Evolutionary conservation across 495 filamentous ascomycete species (phyloP).

Genomic region (Copromyces sp.): DNA sequence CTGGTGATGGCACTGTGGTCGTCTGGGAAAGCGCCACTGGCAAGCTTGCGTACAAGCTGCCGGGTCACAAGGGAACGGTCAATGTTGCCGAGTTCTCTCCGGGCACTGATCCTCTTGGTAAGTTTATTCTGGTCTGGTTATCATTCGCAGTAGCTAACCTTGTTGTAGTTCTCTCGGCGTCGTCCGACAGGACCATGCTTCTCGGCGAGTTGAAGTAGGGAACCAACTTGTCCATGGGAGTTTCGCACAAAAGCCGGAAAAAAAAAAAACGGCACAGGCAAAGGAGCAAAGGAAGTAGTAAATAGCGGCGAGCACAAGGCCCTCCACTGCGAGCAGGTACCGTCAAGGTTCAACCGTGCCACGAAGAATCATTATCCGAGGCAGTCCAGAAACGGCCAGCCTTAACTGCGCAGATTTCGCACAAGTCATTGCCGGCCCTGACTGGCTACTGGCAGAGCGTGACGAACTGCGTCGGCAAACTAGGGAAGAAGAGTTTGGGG

Average conservation of each 20-base stretch:
- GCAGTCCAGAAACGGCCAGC: neutral
- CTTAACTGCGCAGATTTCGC: neutral
- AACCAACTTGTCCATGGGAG: neutral
- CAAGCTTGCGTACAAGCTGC: constrained; percentile 87
- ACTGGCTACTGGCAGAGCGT: neutral
- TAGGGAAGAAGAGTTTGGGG: neutral
- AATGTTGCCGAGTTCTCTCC: constrained; percentile 92
- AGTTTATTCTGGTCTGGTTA: constrained; percentile 30
- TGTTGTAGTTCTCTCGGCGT: constrained; percentile 68
- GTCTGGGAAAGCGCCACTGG: constrained; percentile 78
- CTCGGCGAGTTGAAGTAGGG: constrained; percentile 59
- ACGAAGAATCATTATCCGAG: neutral
- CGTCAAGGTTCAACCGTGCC: neutral
- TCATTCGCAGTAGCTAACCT: constrained; percentile 20
- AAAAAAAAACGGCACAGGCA: too few species aligned
- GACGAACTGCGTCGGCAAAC: neutral
- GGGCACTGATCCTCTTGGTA: constrained; percentile 73
- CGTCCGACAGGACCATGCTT: constrained; percentile 70
- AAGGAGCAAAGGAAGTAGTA: too few species aligned
- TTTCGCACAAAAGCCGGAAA: neutral
- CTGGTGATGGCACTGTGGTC: constrained; percentile 80
- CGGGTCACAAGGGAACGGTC: constrained; percentile 89
- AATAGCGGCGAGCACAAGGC: neutral
- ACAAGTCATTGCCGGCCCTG: neutral
- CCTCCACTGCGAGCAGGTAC: neutral